Base-by-base conservation (phyloP, 2,329 filamentous ascomycete genomes). In the Fusarium subtropicale region DNA sequence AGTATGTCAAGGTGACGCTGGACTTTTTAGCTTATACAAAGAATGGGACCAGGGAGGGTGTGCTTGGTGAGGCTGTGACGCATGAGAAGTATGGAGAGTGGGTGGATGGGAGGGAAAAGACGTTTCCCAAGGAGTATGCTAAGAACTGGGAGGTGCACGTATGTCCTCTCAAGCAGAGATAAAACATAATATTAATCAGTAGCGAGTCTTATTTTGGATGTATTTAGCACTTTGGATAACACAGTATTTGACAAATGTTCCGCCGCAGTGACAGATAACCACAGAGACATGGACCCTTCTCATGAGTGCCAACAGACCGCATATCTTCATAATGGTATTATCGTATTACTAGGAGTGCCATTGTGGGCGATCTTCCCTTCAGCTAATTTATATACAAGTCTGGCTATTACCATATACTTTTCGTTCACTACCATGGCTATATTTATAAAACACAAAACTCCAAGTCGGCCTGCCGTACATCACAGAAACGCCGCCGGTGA, bases 1-100 rank as follows among this genome's bases (percentile, higher is more conserved):
- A 90, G 76, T 91, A 91, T 69, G 87, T 91, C 30, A 81, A 86
- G 45, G 79, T 88, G 3, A 84, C 88, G 0, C 77, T 85, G 47
- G 85, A 87, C 44, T 91, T 91, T 64, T 74, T 90, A 62, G 76
- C 81, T 28, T 89, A 83, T 66, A 59, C 86, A 24, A 66, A 68
- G 5, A 76, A 77, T 3, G 81, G 81, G 1, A 76, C 82, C 57
- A 81, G 80, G 68, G 77, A 76, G 9, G 84, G 84, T 0, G 72
- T 90, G 31, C 73, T 91, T 38, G 78, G 74, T 3, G 84, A 88
- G 70, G 80, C 80, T 39, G 84, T 83, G 28, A 84, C 84, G 1
- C 78, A 84, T 20, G 74, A 77, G 8, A 71, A 77, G 36, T 81
- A 82, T 59, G 78, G 75, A 12, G 75, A 80, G 45, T 85, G 83